Evolutionary conservation across 306 rosid species (phyloP).

Genomic region (Quercus mongolica): DNA sequence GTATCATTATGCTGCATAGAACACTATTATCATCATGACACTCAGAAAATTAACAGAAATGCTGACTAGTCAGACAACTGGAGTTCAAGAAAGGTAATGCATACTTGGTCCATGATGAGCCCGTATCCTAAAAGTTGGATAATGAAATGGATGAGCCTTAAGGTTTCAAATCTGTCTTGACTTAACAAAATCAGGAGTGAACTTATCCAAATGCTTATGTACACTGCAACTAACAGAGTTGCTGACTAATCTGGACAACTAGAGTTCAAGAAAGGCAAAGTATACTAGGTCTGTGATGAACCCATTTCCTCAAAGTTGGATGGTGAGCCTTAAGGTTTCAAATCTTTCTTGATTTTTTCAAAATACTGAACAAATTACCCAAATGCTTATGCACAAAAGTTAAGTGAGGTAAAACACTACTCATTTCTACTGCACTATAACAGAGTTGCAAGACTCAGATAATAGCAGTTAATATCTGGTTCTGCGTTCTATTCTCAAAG

Average conservation of each 20-base stretch:
- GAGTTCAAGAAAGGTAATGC: not conserved
- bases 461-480: not conserved
- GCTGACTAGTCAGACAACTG: not conserved
- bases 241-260: not conserved
- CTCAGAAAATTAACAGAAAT: not conserved
- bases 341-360: not conserved
- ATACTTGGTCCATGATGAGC: not conserved
- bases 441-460: not conserved
- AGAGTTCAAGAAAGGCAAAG: not conserved
- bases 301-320: not conserved
- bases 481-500: not conserved
- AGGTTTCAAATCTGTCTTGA: too few relatives aligned
- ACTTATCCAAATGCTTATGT: too few relatives aligned
- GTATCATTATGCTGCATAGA: not conserved
- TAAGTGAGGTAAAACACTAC: not conserved
- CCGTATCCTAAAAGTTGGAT: not conserved
- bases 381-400: not conserved
- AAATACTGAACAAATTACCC: not conserved
- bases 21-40: not conserved
- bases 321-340: not conserved
- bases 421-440: not conserved
- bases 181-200: too few relatives aligned
- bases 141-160: too few relatives aligned
- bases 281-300: not conserved
- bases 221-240: not conserved